phyloP scores from a whole-genome alignment of 306 rosid species.

The Delonix regia region DNA sequence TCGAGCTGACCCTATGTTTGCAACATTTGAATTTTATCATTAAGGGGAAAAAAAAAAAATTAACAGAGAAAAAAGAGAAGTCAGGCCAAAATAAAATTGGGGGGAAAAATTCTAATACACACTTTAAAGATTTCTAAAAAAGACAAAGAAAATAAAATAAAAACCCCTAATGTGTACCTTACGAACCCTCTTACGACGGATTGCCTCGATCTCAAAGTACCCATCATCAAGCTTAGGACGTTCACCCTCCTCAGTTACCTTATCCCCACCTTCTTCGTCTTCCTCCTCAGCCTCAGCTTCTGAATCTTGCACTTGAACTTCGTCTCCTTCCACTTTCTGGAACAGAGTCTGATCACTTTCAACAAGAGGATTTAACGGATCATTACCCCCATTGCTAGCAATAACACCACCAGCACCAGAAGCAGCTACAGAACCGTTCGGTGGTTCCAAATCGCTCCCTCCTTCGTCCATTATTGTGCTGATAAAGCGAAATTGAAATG shows the following conservation, averaged over 20 bases:
- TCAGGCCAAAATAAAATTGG: constrained; percentile 30
- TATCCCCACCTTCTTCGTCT: constrained; percentile 40
- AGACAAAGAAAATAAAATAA: not conserved
- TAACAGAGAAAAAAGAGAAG: not conserved
- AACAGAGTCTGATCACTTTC: too few relatives aligned
- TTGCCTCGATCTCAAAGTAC: constrained; percentile 73
- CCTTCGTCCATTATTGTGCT: too few relatives aligned
- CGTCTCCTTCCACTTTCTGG: too few relatives aligned
- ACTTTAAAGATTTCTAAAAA: not conserved
- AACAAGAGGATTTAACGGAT: too few relatives aligned
- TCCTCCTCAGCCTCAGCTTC: constrained; percentile 45
- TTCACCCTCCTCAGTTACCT: constrained; percentile 31
- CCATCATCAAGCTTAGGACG: constrained; percentile 68
- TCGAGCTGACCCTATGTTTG: constrained; percentile 71
- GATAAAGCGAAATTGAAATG: too few relatives aligned
- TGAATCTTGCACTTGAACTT: too few relatives aligned
- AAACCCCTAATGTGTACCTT: constrained; percentile 47
- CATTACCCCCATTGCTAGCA: too few relatives aligned
- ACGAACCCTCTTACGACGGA: constrained; percentile 76
- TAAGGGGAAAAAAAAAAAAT: not conserved
- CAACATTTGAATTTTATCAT: constrained; percentile 28
- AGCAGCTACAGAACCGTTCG: too few relatives aligned
- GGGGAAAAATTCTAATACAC: not conserved
- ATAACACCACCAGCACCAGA: too few relatives aligned
- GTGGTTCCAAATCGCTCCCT: too few relatives aligned